Percentiles rank a stretch among this genome's conserved stretches.
Evolutionary conservation across 768 basidiomycete species (phyloP).

Genomic region (Trametes gibbosa): DNA sequence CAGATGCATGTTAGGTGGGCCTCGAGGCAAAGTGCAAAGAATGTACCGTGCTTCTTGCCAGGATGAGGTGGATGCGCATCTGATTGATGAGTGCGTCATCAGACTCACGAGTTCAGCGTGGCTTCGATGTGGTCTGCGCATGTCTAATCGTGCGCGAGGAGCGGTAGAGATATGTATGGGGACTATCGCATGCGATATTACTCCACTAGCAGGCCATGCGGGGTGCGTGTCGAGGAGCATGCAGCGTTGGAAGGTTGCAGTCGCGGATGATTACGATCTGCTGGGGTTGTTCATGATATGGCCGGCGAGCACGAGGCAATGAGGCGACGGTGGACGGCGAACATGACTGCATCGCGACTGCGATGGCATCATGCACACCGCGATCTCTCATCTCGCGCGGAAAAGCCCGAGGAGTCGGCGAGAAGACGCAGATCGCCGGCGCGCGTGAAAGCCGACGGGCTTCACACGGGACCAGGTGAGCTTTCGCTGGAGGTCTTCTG

Average conservation of each 20-base stretch:
- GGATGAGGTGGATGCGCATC: background rate
- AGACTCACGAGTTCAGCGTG: background rate
- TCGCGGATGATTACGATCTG: background rate
- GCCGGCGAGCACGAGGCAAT: background rate
- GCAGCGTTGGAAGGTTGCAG: too few relatives aligned
- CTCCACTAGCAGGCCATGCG: too few relatives aligned
- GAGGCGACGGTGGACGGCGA: background rate
- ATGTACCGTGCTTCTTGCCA: background rate
- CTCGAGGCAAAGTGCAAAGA: background rate
- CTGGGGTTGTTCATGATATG: background rate
- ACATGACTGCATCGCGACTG: background rate
- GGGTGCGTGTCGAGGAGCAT: too few relatives aligned
- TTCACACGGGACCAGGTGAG: background rate
- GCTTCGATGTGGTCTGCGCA: background rate
- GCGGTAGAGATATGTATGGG: conserved; percentile 1
- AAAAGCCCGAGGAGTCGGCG: conserved; percentile 9
- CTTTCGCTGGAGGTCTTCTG: background rate
- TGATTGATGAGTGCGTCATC: conserved; percentile 11
- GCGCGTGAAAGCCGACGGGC: background rate
- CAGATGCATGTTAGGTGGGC: background rate
- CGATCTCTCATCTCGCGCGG: background rate
- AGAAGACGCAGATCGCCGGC: conserved; percentile 13
- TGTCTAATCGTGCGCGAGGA: background rate
- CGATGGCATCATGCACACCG: conserved; percentile 9
- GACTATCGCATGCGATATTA: conserved; percentile 3